Evolutionary conservation across 2,329 filamentous ascomycete genomes (phyloP), one percentile per base, ranked within the genome.

Genomic region (Penicillium sp.): DNA sequence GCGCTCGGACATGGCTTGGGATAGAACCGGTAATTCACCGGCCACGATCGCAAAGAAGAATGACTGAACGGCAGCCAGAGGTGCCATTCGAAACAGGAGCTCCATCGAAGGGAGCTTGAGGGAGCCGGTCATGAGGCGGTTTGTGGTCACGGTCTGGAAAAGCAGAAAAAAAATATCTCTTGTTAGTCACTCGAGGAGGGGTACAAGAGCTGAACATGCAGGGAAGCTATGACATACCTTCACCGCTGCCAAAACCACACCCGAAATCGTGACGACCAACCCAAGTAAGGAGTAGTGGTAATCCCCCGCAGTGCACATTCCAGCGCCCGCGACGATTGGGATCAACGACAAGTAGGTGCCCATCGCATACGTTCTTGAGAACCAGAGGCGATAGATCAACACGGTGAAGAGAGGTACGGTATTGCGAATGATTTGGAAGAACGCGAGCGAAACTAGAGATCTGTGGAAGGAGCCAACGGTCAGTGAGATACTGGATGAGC

Each of bases 351-450:
- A 19, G 48, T 65, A 65, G 13, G 63, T 65, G 8, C 55, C 56
- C 10, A 33, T 57, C 19, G 51, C 45, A 40, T 65, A 65, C 11
- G 61, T 61, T 2, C 63, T 61, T 4, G 49, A 52, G 22, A 65
- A 65, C 58, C 60, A 60, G 13, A 61, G 10, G 7, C 63, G 63
- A 42, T 65, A 63, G n/a, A 65, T 60, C 22, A 63, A 26, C 7
- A 65, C 63, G 25, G 63, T 65, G 46, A 65, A 65, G 1, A 65
- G 52, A 4, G 63, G 63, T 5, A 63, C 60, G 19, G 59, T 65
- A 40, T 65, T 65, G 43, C 63, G 63, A 38, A 65, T 61, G 11
- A 65, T 65, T 45, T 65, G 63, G 56, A 65, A 65, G 38, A 65
- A 65, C 7, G 63, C 63, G 26, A 65, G 45, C 7, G 58, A 61